Base-by-base conservation (phyloP, 805 yeast genomes). In the Barnettozyma vustinii region DNA sequence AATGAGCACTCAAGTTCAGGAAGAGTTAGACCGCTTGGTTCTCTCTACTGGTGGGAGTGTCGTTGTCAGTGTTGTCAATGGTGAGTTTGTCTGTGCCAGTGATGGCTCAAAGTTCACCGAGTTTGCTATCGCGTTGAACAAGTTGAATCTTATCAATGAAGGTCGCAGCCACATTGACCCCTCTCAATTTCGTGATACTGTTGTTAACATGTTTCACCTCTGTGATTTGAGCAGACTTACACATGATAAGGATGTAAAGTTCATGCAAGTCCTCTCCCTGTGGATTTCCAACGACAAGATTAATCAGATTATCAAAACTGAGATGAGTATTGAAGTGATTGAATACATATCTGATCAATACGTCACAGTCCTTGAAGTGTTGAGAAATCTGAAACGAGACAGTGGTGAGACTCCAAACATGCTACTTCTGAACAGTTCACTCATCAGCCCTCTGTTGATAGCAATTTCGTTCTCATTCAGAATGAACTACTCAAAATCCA, bases 401-500 rank as follows among this genome's bases (percentile, higher is more conserved):
- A 4, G 18, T 12, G 9, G 4, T 26, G 35, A 5, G 9, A 27
- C 43, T 4, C 37, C 51, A 12, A 15, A 44, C 13, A 27, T 30
- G 1, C 40, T 60, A 12, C 42, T 60, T 21, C 37, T 48, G 6
- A 46, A 32, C 13, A 47, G 48, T 13, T 58, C 61, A 0, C 51
- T 61, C 19, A 51, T 61, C 33, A 53, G 56, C 33, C 64, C 64
- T 7, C 42, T 61, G 12, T 40, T 61, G 16, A 56, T 60, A 21
- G 46, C 57, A 0, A 55, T 59, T 26, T 61, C 65, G 2, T 55
- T 59, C 32, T 40, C 63, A 1, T 55, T 41, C 48, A 57, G 52
- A 33, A 18, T 58, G 20, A 55, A 55, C 30, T 41, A 52, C 40
- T n/a, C 45, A 6, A 43, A 40, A 27, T 50, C 49, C 12, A 20